Conservation (phyloP, 495 filamentous ascomycete genomes). For the Penicillium riverlandense region DNA sequence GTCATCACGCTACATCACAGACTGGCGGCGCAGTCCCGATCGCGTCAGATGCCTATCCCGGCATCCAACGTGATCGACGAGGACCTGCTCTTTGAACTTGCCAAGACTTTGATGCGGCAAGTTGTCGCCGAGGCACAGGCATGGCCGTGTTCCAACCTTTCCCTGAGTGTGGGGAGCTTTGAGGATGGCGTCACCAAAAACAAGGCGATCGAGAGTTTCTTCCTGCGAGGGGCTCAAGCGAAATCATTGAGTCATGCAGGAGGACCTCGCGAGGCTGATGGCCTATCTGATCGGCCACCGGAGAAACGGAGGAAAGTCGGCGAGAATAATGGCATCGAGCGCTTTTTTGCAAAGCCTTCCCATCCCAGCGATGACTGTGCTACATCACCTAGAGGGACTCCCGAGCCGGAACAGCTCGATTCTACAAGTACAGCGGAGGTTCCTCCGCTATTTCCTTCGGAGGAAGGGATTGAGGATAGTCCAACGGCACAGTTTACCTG, state of each 20-base stretch:
- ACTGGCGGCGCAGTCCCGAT: slow-evolving; percentile 55
- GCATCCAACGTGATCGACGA: slow-evolving; percentile 67
- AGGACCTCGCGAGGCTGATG: slow-evolving; percentile 4
- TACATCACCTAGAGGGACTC: too few relatives aligned
- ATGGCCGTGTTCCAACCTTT: slow-evolving; percentile 85
- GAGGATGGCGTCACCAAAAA: slow-evolving; percentile 82
- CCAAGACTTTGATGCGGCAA: slow-evolving; percentile 67
- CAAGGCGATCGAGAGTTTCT: slow-evolving; percentile 75
- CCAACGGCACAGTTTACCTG: slow-evolving; percentile 38
- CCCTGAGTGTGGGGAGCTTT: slow-evolving; percentile 79
- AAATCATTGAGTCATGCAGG: slow-evolving; percentile 33
- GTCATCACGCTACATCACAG: slow-evolving; percentile 78
- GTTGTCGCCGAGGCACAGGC: slow-evolving; percentile 66
- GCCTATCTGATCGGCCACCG: slow-evolving; percentile 1
- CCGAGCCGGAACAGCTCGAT: too few relatives aligned
- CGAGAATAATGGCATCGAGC: slow-evolving; percentile 21
- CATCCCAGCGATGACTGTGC: not conserved
- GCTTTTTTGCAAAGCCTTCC: slow-evolving; percentile 26
- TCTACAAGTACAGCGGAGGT: too few relatives aligned
- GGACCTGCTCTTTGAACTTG: slow-evolving; percentile 64
- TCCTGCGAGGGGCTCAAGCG: slow-evolving; percentile 72
- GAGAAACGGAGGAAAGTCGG: slow-evolving; percentile 32
- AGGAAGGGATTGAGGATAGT: not conserved
- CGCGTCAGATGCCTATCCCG: slow-evolving; percentile 69
- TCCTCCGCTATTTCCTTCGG: too few relatives aligned